A percentile compares a stretch with the other conserved stretches of the same genome.
These are phyloP conservation scores for Caulochytrium protostelioides DNA, from an alignment of 371 early-diverging fungal species.

Conservation along the genomic window DNA sequence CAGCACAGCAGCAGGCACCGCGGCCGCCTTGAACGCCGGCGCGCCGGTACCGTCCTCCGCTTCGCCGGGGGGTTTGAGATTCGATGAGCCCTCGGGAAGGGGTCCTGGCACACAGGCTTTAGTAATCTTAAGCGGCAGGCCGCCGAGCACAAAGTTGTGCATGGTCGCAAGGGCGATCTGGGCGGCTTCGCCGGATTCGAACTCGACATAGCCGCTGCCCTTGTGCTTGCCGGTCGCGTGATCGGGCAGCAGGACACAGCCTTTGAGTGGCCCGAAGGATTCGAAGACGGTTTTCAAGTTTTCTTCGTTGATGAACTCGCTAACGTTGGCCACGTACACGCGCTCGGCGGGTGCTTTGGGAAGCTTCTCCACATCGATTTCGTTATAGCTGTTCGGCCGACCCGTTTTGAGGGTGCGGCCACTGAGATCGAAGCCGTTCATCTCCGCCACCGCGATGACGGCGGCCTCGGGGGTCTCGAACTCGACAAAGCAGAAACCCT, in stretches of 20 bases:
- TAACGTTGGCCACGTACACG: conserved; percentile 54
- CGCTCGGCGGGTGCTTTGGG: conserved; percentile 30
- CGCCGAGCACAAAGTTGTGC: conserved; percentile 52
- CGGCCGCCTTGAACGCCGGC: background rate
- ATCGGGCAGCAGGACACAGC: conserved; percentile 41
- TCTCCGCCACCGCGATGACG: conserved; percentile 37
- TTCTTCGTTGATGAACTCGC: conserved; percentile 40
- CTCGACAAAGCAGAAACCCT: conserved; percentile 71
- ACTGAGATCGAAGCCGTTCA: conserved; percentile 39
- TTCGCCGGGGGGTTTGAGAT: conserved; percentile 25
- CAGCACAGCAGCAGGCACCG: conserved; percentile 5
- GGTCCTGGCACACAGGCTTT: conserved; percentile 51
- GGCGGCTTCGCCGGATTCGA: conserved; percentile 27
- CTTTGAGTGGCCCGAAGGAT: conserved; percentile 43
- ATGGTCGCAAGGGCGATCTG: conserved; percentile 35
- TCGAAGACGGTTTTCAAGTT: conserved; percentile 45
- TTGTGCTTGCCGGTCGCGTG: conserved; percentile 32
- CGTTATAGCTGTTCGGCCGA: conserved; percentile 37
- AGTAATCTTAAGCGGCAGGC: conserved; percentile 36
- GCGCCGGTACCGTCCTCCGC: background rate
- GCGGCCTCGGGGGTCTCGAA: conserved; percentile 65
- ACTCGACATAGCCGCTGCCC: conserved; percentile 49
- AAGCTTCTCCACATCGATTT: conserved; percentile 11
- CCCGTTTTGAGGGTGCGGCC: conserved; percentile 41
- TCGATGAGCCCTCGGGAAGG: conserved; percentile 55